Base-by-base conservation (phyloP, 2,329 filamentous ascomycete species). In the Aspergillus ochraceoroseus region DNA sequence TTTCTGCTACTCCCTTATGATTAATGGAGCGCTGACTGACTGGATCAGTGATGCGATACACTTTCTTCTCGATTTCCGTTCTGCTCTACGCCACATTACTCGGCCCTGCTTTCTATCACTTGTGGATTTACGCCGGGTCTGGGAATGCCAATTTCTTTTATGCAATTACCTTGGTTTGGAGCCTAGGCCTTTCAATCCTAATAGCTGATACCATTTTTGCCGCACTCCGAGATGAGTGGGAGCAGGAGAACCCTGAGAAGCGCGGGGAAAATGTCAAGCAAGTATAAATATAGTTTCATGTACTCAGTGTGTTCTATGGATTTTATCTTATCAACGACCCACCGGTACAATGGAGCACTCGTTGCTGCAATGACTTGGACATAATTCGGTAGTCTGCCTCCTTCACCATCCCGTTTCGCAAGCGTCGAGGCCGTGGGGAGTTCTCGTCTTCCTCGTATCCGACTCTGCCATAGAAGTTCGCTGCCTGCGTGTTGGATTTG, bases 71-170 rank as follows among this genome's bases (percentile, higher is more conserved):
- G 7, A 77, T 85, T 1, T 82, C 88, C 0, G 85, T 85, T 2
- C 74, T 98, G 26, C 70, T 96, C 7, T 98, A 98, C 64, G 83
- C 87, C 15, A 84, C 83, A 2, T 82, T 95, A 47, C 75, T 98
- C 0, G 92, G 92, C 0, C 92, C 92, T 1, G 88, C 89, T 0
- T 98, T 98, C 62, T 95, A 96, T 63, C 83, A 98, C 61, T 72
- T 98, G 4, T 98, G 92, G 92, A 90, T 98, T 43, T 98, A 96
- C 59, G 92, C 92, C 2, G 92, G 92, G 34, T 95, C 88, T 41
- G 92, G 92, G 18, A 98, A 98, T 57, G 92, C 92, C 44, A 98
- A 98, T 63, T 98, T 98, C 70, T 98, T 98, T 70, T 98, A 98
- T 61, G 92, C 92, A 51, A 96, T 98, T 56, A 98, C 92, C 0